Percentiles rank a stretch among this genome's conserved stretches.
Conservation (phyloP, 306 rosid species). For the Quercus rubra region DNA sequence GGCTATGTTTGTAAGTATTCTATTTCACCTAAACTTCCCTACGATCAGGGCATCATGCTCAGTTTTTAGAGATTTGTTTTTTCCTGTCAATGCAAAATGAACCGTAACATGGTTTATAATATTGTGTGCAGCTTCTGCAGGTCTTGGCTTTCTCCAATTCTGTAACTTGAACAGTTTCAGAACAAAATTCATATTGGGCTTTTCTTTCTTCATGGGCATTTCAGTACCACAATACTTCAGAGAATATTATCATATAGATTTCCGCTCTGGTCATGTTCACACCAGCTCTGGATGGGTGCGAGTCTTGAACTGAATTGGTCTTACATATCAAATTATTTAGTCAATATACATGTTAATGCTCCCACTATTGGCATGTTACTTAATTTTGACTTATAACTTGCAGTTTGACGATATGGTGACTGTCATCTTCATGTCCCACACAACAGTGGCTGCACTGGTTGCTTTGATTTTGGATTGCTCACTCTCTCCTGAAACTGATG, state of each 20-base stretch:
- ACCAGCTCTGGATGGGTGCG: conserved; percentile 64
- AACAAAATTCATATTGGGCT: conserved; percentile 69
- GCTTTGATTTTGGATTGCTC: conserved; percentile 61
- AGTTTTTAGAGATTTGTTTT: not conserved
- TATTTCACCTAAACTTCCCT: not conserved
- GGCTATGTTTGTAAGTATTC: conserved; percentile 70
- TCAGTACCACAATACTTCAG: conserved; percentile 83
- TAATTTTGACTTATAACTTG: not conserved
- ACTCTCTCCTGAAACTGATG: conserved; percentile 41
- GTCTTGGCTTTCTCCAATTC: conserved; percentile 82
- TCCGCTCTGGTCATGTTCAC: conserved; percentile 24
- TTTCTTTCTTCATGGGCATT: conserved; percentile 75
- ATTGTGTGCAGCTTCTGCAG: conserved; percentile 64
- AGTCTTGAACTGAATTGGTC: conserved; percentile 3
- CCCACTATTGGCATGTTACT: not conserved
- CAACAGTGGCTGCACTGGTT: conserved; percentile 65
- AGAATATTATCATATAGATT: conserved; percentile 48
- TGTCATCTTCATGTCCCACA: conserved; percentile 67
- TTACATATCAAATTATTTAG: not conserved
- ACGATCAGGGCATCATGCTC: not conserved
- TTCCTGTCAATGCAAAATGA: not conserved
- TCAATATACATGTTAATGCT: not conserved
- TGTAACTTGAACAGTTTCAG: conserved; percentile 82
- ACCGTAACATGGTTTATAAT: not conserved
- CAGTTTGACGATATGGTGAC: conserved; percentile 51